A percentile compares a stretch with the other conserved stretches of the same genome.
Evolutionary conservation across 331 rosid genomes (phyloP).

Genomic region (Pyrus hybrid): DNA sequence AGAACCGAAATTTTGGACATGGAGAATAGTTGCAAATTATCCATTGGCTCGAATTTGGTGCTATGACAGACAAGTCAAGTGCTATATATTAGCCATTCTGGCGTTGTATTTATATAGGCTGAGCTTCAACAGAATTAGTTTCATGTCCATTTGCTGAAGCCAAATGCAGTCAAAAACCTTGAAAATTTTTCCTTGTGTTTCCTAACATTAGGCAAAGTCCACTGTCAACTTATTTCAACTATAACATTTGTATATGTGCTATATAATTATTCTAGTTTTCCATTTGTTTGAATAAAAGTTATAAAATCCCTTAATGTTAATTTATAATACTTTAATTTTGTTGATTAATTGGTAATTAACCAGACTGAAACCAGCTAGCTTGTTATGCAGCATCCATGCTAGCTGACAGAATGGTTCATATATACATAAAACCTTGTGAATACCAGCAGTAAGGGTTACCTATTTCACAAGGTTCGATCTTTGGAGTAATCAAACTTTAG

Average conservation of each 20-base stretch:
- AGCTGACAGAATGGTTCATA: no score
- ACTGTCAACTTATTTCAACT: background rate
- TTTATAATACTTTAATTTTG: background rate
- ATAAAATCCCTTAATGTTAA: no score
- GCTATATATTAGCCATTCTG: background rate
- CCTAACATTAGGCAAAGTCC: background rate
- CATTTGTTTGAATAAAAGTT: no score
- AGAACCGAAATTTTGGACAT: conserved; percentile 9
- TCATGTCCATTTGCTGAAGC: background rate
- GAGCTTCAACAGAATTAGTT: background rate
- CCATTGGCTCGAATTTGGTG: conserved; percentile 7
- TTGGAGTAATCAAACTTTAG: no score
- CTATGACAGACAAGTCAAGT: background rate
- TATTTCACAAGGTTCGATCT: no score
- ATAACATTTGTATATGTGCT: background rate
- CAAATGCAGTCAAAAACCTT: background rate
- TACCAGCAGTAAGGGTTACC: no score
- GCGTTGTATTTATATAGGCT: background rate
- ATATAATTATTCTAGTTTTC: no score
- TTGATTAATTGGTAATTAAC: background rate
- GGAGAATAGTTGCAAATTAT: conserved; percentile 5
- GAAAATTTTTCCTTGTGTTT: background rate
- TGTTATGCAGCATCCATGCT: no score
- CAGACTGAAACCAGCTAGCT: no score
- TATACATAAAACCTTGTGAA: no score